phyloP scores from a whole-genome alignment of 2,329 filamentous ascomycete species.

The Bisporella sp. region DNA sequence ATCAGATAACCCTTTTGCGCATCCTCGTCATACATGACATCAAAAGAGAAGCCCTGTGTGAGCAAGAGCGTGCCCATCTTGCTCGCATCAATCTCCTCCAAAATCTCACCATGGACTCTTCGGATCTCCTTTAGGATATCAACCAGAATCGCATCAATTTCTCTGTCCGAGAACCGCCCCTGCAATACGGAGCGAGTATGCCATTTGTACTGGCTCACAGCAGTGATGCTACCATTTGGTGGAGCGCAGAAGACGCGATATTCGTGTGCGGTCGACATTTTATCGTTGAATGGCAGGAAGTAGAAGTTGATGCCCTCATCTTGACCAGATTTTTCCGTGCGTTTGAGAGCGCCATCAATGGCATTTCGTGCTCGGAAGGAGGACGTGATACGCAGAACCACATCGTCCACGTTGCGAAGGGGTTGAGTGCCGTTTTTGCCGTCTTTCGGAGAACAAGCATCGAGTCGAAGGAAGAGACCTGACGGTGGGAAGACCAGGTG shows the following conservation, averaged over 20 bases:
- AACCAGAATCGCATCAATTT: conserved; percentile 10
- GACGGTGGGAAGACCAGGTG: conserved; percentile 25
- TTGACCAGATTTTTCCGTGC: conserved; percentile 3
- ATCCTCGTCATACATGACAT: conserved; percentile 32
- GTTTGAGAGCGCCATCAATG: conserved; percentile 16
- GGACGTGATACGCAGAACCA: conserved; percentile 32
- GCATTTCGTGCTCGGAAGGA: conserved; percentile 32
- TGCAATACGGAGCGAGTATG: conserved; percentile 29
- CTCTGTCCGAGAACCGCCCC: neutral
- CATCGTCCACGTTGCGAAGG: conserved; percentile 22
- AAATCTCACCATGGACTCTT: conserved; percentile 22
- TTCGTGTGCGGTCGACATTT: conserved; percentile 32
- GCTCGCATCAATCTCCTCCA: conserved; percentile 11
- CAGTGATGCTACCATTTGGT: conserved; percentile 25
- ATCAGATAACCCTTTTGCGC: conserved; percentile 25
- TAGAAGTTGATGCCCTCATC: conserved; percentile 27
- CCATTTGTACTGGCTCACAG: conserved; percentile 36
- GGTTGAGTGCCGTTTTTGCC: conserved; percentile 17
- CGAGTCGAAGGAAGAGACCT: conserved; percentile 37
- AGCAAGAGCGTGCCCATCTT: conserved; percentile 20
- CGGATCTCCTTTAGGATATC: conserved; percentile 16
- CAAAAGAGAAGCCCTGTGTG: conserved; percentile 36
- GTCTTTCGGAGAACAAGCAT: conserved; percentile 38
- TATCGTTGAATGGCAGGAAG: conserved; percentile 34
- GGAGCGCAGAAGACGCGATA: conserved; percentile 39